A percentile compares a stretch with the other conserved stretches of the same genome.
phyloP scores from a whole-genome alignment of 768 basidiomycete species.

The Inosperma sp. region DNA sequence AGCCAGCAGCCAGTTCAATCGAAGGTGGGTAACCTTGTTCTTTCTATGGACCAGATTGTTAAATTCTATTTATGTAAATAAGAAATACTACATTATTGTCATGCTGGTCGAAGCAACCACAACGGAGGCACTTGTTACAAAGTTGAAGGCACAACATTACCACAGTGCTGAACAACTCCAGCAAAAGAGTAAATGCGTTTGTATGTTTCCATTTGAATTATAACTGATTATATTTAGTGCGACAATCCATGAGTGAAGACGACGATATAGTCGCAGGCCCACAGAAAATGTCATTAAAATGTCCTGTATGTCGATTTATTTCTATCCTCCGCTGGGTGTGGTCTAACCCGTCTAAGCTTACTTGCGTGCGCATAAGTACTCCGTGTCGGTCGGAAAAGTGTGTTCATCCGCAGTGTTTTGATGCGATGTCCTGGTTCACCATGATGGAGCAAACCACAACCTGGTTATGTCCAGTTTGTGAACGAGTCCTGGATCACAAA shows the following conservation, averaged over 20 bases:
- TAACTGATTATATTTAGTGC: conserved; percentile 42
- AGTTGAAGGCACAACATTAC: conserved; percentile 63
- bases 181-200: conserved; percentile 54
- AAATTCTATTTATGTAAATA: conserved; percentile 13
- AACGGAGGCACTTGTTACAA: conserved; percentile 65
- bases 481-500: conserved; percentile 66
- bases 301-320: conserved; percentile 62
- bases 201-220: neutral
- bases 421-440: conserved; percentile 89
- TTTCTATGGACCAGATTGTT: neutral
- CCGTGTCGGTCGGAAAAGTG: conserved; percentile 88
- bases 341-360: conserved; percentile 46
- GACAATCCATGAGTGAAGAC: conserved; percentile 56
- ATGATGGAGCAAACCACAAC: conserved; percentile 97
- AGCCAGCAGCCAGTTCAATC: conserved; percentile 71
- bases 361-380: conserved; percentile 76
- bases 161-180: conserved; percentile 59
- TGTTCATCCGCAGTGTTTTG: conserved; percentile 92
- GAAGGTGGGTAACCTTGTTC: conserved; percentile 47
- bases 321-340: neutral
- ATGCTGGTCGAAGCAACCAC: conserved; percentile 78
- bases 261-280: conserved; percentile 91
- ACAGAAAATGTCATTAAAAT: conserved; percentile 87
- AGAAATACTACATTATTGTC: conserved; percentile 86
- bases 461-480: conserved; percentile 93